Base-by-base conservation (phyloP, 139 green algal genomes). In the Micractinium conductrix region DNA sequence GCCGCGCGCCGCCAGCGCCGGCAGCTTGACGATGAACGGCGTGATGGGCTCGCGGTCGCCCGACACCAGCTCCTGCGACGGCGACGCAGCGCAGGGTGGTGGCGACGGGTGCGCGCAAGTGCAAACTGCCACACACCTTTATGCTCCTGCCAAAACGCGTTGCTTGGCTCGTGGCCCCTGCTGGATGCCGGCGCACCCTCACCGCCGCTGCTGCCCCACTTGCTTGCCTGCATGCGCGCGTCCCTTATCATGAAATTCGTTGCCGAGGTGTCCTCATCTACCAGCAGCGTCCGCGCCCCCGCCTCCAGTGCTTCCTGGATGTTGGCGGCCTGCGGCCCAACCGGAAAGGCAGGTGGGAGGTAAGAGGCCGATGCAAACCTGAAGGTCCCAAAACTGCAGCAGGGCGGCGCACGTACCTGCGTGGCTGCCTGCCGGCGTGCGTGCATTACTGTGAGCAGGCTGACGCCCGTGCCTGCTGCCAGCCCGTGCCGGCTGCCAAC, bases 191-290 rank as follows among this genome's bases (percentile, higher is more conserved):
- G n/a, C 37, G 10, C 69, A 2, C 69, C 33, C 38, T 40, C 38
- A 42, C 69, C 38, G 38, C n/a, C 69, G 16, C 33, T 19, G 26
- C 14, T 8, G 9, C 73, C 60, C 0, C 45, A 14, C 65, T n/a
- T n/a, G n/a, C n/a, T n/a, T 44, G 71, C 84, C 87, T 84, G 78
- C 93, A 96, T 96, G 58, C 88, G 79, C 28, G 88, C 89, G 42
- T 96, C 93, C 0, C 93, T 43, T 45, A 92, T 90, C 93, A 96
- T 95, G 76, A 96, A 92, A 85, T 96, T 96, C 30, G 93, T 93
- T 8, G 93, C 93, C 44, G 86, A 91, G 2, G 92, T 94, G 82
- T 96, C 93, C 74, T 96, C 93, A 82, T 96, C 93, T 50, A 96
- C 65, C 63, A 96, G 78, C 85, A 96, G 80, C 37, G 73, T 50